Evolutionary conservation across 768 basidiomycete species (phyloP).

Genomic region (Trametes gibbosa): DNA sequence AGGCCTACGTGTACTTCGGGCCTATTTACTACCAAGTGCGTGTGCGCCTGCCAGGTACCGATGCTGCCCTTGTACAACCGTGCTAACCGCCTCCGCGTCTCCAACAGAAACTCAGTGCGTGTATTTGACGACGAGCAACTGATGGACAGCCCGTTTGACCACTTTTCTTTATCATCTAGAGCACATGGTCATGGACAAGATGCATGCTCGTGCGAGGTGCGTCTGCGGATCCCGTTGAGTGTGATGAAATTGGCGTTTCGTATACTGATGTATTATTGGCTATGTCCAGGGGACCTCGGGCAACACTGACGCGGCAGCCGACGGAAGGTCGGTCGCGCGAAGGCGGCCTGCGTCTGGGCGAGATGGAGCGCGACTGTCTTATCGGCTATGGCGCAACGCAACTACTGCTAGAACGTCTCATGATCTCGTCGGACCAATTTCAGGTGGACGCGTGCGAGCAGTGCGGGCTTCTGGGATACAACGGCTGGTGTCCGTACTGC

Average conservation of each 20-base stretch:
- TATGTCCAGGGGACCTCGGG: conserved; percentile 78
- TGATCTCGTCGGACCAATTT: conserved; percentile 99
- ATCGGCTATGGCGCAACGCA: conserved; percentile 99
- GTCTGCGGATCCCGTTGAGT: conserved; percentile 18
- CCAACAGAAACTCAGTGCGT: conserved; percentile 87
- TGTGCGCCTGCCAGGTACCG: neutral
- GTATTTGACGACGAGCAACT: neutral
- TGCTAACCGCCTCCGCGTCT: conserved; percentile 1
- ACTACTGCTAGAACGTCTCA: conserved; percentile 90
- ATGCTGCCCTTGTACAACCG: neutral
- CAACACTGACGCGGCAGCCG: conserved; percentile 94
- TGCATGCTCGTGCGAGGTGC: conserved; percentile 97
- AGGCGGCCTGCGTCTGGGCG: conserved; percentile 93
- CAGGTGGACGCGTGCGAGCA: conserved; percentile 94
- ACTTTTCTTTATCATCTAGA: conserved; percentile 39
- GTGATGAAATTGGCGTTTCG: neutral
- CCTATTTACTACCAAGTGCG: conserved; percentile 95
- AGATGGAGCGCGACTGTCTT: conserved; percentile 99
- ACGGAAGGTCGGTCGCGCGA: conserved; percentile 98
- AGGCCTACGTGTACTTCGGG: conserved; percentile 98
- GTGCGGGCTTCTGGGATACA: conserved; percentile 93
- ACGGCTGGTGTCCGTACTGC: conserved; percentile 97
- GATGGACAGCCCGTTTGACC: too few species aligned
- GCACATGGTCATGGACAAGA: conserved; percentile 99
- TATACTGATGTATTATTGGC: neutral